Conservation (phyloP, 352 stramenopile species). For the Globisporangium orthogonon region DNA sequence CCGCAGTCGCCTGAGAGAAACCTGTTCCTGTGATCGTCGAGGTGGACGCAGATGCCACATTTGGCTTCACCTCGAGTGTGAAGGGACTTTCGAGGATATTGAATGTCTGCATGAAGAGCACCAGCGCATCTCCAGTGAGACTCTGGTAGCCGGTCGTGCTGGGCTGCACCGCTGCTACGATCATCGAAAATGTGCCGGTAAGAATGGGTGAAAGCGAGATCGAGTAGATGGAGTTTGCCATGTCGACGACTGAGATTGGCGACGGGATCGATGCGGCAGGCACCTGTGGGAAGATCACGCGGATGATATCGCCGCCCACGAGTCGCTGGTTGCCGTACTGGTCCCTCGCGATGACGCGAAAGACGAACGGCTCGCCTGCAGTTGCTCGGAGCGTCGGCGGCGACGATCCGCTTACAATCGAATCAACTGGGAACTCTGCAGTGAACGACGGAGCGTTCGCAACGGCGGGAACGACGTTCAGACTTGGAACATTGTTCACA, state of each 20-base stretch:
- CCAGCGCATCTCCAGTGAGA: constrained; percentile 16
- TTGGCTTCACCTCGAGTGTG: constrained; percentile 30
- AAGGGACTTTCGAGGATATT: constrained; percentile 43
- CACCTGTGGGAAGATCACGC: constrained; percentile 30
- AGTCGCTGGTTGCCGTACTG: constrained; percentile 28
- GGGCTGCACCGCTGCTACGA: constrained; percentile 24
- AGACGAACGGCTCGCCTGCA: constrained; percentile 18
- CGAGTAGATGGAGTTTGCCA: constrained; percentile 32
- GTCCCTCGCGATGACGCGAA: constrained; percentile 34
- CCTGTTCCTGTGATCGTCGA: constrained; percentile 30
- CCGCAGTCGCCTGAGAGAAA: constrained; percentile 28
- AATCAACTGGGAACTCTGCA: constrained; percentile 18
- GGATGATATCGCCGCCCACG: constrained; percentile 30
- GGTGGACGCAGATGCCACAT: constrained; percentile 16
- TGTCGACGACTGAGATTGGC: constrained; percentile 21
- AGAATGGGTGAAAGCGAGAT: constrained; percentile 28
- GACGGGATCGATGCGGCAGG: constrained; percentile 3
- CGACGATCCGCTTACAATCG: neutral
- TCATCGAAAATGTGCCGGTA: constrained; percentile 32
- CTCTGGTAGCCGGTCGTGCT: constrained; percentile 13
- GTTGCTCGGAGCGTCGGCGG: constrained; percentile 8
- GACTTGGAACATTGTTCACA: constrained; percentile 42
- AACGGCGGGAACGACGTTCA: constrained; percentile 28
- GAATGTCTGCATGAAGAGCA: constrained; percentile 26
- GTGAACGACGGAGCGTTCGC: constrained; percentile 32